These are phyloP conservation scores for Vicia faba DNA, from an alignment of 306 rosid genomes.

Conservation along the genomic window DNA sequence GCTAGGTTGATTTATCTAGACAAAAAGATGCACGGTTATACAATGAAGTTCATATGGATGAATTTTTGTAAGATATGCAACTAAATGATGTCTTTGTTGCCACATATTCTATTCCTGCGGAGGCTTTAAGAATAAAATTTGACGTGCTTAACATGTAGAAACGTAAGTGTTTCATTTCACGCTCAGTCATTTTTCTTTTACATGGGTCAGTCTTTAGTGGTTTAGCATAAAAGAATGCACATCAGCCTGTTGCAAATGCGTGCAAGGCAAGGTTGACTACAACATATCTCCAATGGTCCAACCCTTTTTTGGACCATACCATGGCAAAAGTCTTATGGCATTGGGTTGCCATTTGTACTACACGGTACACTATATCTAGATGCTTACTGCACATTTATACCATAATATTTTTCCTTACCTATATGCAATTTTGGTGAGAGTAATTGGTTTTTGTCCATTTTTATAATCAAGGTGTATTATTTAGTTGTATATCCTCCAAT, in stretches of 20 bases:
- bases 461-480: conserved; percentile 4
- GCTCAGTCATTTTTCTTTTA: conserved; percentile 6
- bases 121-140: not conserved
- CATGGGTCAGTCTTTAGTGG: not conserved
- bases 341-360: not conserved
- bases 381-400: not conserved
- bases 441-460: conserved; percentile 26
- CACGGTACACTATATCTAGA: not conserved
- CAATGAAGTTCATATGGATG: not conserved
- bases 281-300: not conserved
- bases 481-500: conserved; percentile 20
- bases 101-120: not conserved
- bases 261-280: not conserved
- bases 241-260: not conserved
- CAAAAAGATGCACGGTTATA: conserved; percentile 3
- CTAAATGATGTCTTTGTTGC: conserved; percentile 3
- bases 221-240: conserved; percentile 8
- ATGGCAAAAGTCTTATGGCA: not conserved
- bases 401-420: conserved; percentile 4
- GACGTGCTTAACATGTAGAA: not conserved
- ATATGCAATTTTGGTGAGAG: conserved; percentile 32
- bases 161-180: not conserved
- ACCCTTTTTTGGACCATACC: not conserved
- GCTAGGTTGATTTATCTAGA: not conserved
- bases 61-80: not conserved